Evolutionary conservation across 257 asterid genomes (phyloP).

Genomic region (Gentiana straminea): DNA sequence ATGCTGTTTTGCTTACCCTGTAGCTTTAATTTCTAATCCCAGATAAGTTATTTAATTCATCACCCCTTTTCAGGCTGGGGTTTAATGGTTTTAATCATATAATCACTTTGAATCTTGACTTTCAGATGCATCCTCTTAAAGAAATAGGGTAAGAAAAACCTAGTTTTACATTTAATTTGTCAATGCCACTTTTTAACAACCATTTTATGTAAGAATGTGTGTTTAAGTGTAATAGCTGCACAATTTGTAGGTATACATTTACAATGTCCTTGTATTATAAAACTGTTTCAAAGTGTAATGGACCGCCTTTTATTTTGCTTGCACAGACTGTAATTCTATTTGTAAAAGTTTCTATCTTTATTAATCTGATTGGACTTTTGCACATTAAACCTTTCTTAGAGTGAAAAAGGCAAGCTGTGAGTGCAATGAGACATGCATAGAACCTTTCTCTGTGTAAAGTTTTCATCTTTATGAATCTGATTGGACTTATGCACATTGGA

Average conservation of each 20-base stretch:
- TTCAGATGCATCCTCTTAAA: constrained; percentile 3
- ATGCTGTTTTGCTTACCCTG: neutral
- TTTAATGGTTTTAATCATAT: too few relatives aligned
- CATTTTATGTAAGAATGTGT: neutral
- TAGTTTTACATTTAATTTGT: neutral
- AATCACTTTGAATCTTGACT: neutral
- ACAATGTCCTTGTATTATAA: neutral
- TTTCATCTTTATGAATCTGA: neutral
- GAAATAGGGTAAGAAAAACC: neutral
- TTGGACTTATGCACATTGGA: neutral
- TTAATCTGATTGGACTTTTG: too few relatives aligned
- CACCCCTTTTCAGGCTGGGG: too few relatives aligned
- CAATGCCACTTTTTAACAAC: neutral
- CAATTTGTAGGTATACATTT: neutral
- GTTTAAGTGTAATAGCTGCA: neutral
- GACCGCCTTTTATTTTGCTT: neutral
- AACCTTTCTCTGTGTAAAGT: neutral
- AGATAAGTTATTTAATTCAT: too few relatives aligned
- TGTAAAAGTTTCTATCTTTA: neutral
- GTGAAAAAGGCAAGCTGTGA: neutral
- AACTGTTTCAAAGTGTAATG: neutral
- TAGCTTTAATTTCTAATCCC: neutral
- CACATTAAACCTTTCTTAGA: neutral
- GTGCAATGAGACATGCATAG: too few relatives aligned
- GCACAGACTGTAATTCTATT: neutral